Evolutionary conservation across 2,329 filamentous ascomycete species (phyloP).

Genomic region (Bisporella sp.): DNA sequence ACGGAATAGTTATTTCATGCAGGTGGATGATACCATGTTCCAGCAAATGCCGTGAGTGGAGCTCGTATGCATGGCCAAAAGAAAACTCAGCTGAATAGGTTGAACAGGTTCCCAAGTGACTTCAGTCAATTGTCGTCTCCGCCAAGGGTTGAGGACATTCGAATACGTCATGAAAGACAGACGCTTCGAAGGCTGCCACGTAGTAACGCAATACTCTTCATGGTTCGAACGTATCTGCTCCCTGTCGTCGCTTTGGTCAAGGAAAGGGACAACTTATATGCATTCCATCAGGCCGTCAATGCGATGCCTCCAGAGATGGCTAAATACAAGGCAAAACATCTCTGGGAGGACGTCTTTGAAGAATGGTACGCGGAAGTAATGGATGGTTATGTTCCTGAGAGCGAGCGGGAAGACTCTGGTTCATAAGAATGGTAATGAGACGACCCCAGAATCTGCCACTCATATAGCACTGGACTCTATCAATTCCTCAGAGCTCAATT

Average conservation of each 20-base stretch:
- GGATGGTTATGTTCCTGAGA: not conserved
- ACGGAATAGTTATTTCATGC: conserved; percentile 74
- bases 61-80: no score
- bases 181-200: conserved; percentile 50
- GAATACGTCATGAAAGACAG: conserved; percentile 59
- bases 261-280: conserved; percentile 65
- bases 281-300: conserved; percentile 66
- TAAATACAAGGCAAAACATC: conserved; percentile 68
- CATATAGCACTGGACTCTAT: no score
- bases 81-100: no score
- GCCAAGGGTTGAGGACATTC: conserved; percentile 65
- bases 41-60: conserved; percentile 20
- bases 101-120: no score
- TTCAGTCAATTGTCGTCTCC: conserved; percentile 53
- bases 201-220: conserved; percentile 48
- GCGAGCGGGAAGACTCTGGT: not conserved
- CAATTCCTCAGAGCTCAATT: no score
- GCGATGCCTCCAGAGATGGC: conserved; percentile 74
- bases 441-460: no score
- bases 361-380: conserved; percentile 11
- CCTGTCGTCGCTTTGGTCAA: conserved; percentile 43
- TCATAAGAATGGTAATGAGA: no score
- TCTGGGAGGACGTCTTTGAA: conserved; percentile 60
- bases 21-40: conserved; percentile 54
- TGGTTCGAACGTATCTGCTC: conserved; percentile 55